phyloP scores from a whole-genome alignment of 2,329 filamentous ascomycete species.

The Aspergillus felis region DNA sequence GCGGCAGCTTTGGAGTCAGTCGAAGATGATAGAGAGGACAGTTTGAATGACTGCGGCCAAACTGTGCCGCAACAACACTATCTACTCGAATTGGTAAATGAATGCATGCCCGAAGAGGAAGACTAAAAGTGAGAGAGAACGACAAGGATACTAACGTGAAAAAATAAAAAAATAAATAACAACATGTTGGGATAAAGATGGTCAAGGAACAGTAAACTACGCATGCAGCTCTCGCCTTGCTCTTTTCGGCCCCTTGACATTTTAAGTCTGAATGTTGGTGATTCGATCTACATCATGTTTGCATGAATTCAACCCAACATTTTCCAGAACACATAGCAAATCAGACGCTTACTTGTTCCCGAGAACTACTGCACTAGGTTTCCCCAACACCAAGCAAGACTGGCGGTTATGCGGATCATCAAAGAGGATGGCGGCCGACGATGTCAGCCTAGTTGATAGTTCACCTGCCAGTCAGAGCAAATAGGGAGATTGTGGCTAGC shows the following conservation, averaged over 20 bases:
- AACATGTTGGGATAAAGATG: conserved; percentile 13
- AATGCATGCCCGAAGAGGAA: conserved; percentile 3
- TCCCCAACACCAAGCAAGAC: conserved; percentile 21
- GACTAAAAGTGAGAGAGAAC: conserved; percentile 2
- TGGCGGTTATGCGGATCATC: conserved; percentile 28
- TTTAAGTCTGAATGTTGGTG: conserved; percentile 16
- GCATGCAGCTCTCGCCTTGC: conserved; percentile 10
- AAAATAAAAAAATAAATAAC: conserved; percentile 4
- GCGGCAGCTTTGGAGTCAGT: conserved; percentile 10
- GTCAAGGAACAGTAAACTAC: conserved; percentile 16
- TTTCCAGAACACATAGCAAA: conserved; percentile 6
- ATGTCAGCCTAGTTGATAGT: conserved; percentile 12
- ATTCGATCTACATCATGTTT: conserved; percentile 20
- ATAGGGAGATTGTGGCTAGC: conserved; percentile 8
- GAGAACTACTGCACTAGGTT: conserved; percentile 13
- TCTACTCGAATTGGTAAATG: conserved; percentile 13
- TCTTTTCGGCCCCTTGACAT: conserved; percentile 13
- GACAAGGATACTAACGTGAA: conserved; percentile 9
- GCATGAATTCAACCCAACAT: conserved; percentile 14
- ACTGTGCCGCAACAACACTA: conserved; percentile 20
- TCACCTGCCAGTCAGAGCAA: conserved; percentile 8
- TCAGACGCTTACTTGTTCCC: conserved; percentile 9
- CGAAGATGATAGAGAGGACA: conserved; percentile 12
- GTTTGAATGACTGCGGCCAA: conserved; percentile 12
- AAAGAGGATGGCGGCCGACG: conserved; percentile 13